Evolutionary conservation across 1,284 basidiomycete genomes (phyloP).

Genomic region (Tilletia horrida): DNA sequence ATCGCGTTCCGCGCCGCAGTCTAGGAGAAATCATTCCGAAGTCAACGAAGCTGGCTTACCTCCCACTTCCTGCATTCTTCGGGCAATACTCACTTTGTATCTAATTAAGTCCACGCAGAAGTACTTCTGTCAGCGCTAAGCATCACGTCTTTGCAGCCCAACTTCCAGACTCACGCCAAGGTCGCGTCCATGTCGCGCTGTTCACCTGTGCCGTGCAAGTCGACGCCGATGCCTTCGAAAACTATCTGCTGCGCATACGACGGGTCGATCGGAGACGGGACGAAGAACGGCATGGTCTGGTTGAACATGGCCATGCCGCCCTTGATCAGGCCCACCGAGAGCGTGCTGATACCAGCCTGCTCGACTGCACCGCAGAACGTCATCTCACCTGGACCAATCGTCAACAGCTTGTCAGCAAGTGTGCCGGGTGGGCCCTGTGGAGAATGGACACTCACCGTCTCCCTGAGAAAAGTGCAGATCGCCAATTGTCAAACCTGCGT

Average conservation of each 20-base stretch:
- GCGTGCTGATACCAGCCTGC: conserved; percentile 71
- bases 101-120: no score
- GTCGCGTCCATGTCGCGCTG: conserved; percentile 70
- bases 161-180: conserved; percentile 21
- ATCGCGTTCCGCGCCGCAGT: conserved; percentile 74
- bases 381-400: conserved; percentile 60
- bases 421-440: no score
- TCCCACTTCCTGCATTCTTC: no score
- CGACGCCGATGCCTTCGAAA: conserved; percentile 72
- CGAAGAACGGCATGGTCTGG: conserved; percentile 72
- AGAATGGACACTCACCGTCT: conserved; percentile 59
- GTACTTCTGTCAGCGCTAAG: no score
- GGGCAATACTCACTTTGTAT: conserved; percentile 20
- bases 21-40: conserved; percentile 58
- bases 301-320: conserved; percentile 71
- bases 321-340: conserved; percentile 71
- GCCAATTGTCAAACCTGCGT: conserved; percentile 73
- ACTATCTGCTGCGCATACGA: conserved; percentile 68
- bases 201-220: conserved; percentile 68
- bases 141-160: no score
- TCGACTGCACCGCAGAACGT: conserved; percentile 75
- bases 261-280: conserved; percentile 73
- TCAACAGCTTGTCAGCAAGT: no score
- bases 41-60: background rate
- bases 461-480: conserved; percentile 81